These are phyloP conservation scores for Globisporangium spinosum DNA, from an alignment of 352 stramenopile species.

Conservation along the genomic window DNA sequence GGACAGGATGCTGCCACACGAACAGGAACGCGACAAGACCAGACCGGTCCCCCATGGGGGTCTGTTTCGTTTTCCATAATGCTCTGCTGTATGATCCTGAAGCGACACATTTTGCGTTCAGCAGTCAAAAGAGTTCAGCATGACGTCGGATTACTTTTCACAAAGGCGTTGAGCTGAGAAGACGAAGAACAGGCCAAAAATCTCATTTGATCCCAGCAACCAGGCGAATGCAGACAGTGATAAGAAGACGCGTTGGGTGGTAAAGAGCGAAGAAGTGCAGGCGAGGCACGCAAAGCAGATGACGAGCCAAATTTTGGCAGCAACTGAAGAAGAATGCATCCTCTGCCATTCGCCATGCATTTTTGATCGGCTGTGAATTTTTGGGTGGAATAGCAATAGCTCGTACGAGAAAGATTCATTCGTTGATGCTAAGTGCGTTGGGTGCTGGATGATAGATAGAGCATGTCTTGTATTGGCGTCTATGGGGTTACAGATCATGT, in stretches of 20 bases:
- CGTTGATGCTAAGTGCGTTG: neutral
- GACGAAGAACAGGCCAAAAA: neutral
- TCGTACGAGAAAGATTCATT: neutral
- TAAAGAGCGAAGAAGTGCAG: too few species aligned
- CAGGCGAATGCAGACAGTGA: neutral
- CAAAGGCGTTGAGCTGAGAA: neutral
- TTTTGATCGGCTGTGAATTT: neutral
- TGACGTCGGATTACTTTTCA: neutral
- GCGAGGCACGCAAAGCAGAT: neutral
- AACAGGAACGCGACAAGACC: too few species aligned
- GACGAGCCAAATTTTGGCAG: neutral
- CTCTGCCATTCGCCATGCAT: neutral
- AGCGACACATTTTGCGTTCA: neutral
- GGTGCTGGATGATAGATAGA: neutral
- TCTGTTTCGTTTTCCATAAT: too few species aligned
- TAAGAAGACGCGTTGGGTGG: neutral
- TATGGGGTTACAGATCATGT: neutral
- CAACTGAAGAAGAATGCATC: neutral
- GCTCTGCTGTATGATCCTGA: too few species aligned
- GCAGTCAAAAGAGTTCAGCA: neutral
- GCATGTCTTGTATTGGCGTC: neutral
- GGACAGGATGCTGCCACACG: too few species aligned
- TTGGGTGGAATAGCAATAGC: neutral
- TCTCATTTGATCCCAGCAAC: neutral
- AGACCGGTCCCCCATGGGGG: too few species aligned